phyloP scores from a whole-genome alignment of 139 green algal genomes.

The Closterium sp. region DNA sequence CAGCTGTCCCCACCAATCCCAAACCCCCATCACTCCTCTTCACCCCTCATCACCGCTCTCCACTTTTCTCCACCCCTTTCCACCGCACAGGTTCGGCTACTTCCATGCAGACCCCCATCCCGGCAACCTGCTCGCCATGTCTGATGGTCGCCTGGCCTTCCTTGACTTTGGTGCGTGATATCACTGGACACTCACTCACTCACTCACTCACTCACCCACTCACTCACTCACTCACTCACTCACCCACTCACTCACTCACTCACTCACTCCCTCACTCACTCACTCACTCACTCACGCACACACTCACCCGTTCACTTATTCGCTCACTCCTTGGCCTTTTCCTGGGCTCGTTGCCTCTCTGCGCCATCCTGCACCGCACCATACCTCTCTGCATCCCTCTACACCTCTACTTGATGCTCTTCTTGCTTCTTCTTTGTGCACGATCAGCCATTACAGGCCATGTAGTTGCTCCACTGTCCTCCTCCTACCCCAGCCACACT shows the following conservation, averaged over 20 bases:
- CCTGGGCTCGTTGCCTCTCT: no score
- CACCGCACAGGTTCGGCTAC: conserved; percentile 7
- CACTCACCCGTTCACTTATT: no score
- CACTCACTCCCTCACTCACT: no score
- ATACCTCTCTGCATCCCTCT: conserved; percentile 75
- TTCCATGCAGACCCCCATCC: conserved; percentile 46
- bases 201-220: no score
- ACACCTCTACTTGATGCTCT: no score
- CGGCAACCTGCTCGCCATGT: conserved; percentile 39
- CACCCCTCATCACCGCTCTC: not conserved
- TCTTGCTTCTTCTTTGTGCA: no score
- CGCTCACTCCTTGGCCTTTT: no score
- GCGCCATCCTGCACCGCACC: no score
- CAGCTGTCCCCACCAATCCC: no score
- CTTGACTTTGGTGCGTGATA: not conserved
- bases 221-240: no score
- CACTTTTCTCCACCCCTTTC: not conserved
- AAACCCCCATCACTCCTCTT: not conserved
- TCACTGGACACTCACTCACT: conserved; percentile 15
- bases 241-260: no score
- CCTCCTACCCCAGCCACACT: not conserved
- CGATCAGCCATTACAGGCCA: not conserved
- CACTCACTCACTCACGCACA: no score
- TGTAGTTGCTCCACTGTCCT: not conserved
- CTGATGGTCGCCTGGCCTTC: conserved; percentile 21